Conservation (phyloP, 495 filamentous ascomycete genomes). For the Bacidia gigantensis region DNA sequence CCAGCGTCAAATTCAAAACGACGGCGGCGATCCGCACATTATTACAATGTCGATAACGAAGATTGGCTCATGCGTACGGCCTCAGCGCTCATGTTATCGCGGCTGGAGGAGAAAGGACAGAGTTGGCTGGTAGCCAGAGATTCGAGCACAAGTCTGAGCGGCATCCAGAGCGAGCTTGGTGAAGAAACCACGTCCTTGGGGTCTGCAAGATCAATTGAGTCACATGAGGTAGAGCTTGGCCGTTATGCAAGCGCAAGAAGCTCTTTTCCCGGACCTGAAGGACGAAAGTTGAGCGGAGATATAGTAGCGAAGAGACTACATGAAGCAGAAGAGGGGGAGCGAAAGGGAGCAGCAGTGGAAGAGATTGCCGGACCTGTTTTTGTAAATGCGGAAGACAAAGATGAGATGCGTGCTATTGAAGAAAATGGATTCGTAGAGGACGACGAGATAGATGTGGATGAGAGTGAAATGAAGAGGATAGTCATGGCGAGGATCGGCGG, state of each 20-base stretch:
- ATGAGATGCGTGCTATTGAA: constrained; percentile 1
- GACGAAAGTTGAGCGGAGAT: neutral
- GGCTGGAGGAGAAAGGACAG: constrained; percentile 66
- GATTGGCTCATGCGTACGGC: constrained; percentile 61
- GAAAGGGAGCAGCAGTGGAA: neutral
- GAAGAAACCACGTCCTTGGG: neutral
- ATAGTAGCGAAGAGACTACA: neutral
- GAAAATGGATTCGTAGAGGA: constrained; percentile 11
- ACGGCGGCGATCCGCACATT: neutral
- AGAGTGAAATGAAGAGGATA: constrained; percentile 16
- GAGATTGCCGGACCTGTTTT: constrained; percentile 10
- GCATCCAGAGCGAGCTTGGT: neutral
- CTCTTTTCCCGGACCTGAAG: neutral
- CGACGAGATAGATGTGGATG: constrained; percentile 14
- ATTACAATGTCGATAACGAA: neutral
- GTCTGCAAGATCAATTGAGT: neutral
- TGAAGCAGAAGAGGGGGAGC: neutral
- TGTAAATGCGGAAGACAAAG: constrained; percentile 9
- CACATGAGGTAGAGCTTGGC: neutral
- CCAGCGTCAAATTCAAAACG: neutral
- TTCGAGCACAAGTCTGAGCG: constrained; percentile 50
- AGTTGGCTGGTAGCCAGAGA: constrained; percentile 61
- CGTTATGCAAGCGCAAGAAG: neutral
- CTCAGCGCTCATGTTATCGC: constrained; percentile 51
- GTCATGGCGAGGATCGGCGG: constrained; percentile 16